Conservation (phyloP, 2,329 filamentous ascomycete species). For the Diplodia sapinea region DNA sequence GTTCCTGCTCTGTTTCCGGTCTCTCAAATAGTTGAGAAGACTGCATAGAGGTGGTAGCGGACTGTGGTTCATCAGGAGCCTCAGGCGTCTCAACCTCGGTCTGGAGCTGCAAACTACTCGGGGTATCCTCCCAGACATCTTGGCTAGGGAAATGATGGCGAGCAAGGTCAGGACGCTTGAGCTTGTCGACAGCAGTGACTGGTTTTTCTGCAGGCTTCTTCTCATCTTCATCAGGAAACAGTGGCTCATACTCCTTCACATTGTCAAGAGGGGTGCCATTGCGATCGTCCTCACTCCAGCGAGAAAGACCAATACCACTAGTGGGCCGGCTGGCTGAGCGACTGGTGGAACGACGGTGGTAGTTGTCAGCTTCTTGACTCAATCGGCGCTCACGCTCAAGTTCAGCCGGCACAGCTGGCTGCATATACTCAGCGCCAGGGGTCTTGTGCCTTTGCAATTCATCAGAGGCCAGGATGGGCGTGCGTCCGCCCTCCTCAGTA, state of each 20-base stretch:
- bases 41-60: constrained; percentile 41
- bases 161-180: constrained; percentile 59
- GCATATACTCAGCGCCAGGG: constrained; percentile 69
- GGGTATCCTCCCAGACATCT: constrained; percentile 97
- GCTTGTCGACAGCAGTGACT: constrained; percentile 59
- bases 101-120: constrained; percentile 76
- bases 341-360: constrained; percentile 49
- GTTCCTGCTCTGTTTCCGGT: constrained; percentile 58
- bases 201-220: constrained; percentile 61
- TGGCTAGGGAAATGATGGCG: constrained; percentile 83
- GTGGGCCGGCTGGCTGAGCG: constrained; percentile 49
- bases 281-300: constrained; percentile 61
- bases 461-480: constrained; percentile 87
- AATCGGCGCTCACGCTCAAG: constrained; percentile 59
- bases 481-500: constrained; percentile 67
- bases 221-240: constrained; percentile 81
- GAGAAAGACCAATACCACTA: constrained; percentile 55
- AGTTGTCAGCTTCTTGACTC: constrained; percentile 57
- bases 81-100: constrained; percentile 87
- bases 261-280: constrained; percentile 75
- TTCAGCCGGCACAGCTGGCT: constrained; percentile 81
- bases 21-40: constrained; percentile 51
- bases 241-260: constrained; percentile 90
- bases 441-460: constrained; percentile 73
- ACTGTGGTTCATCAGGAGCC: constrained; percentile 56